A percentile compares a stretch with the other conserved stretches of the same genome.
Evolutionary conservation across 768 basidiomycete genomes (phyloP).

Genomic region (Suillus subalutaceus): DNA sequence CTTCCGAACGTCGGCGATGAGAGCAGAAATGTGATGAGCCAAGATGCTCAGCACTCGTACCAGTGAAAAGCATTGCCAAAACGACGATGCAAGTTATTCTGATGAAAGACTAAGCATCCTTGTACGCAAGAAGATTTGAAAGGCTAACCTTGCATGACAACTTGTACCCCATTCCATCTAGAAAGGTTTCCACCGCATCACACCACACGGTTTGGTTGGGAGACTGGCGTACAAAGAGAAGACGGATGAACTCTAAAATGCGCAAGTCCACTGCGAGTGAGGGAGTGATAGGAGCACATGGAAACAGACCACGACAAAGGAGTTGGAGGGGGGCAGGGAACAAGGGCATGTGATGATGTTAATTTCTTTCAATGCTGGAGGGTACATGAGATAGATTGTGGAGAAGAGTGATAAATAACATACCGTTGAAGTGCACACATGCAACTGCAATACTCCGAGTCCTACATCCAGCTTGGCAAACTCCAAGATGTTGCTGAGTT

Average conservation of each 20-base stretch:
- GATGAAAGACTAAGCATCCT: neutral
- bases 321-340: constrained; percentile 13
- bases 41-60: constrained; percentile 19
- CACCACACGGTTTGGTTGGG: constrained; percentile 19
- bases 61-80: constrained; percentile 30
- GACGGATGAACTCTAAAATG: constrained; percentile 30
- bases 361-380: too few species aligned
- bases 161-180: constrained; percentile 16
- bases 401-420: too few species aligned
- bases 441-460: too few species aligned
- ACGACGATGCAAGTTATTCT: constrained; percentile 25
- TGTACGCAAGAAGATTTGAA: neutral
- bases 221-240: constrained; percentile 16
- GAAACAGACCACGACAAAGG: constrained; percentile 21
- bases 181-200: constrained; percentile 17
- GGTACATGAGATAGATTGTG: too few species aligned
- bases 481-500: too few species aligned
- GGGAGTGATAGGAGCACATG: constrained; percentile 14
- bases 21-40: constrained; percentile 28
- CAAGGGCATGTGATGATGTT: neutral
- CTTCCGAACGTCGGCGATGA: constrained; percentile 5
- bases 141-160: constrained; percentile 16
- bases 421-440: too few species aligned
- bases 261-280: constrained; percentile 35
- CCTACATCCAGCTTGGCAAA: too few species aligned